These are phyloP conservation scores for Pseudonitzschia multistriata DNA, from an alignment of 108 stramenopile species.

Conservation along the genomic window DNA sequence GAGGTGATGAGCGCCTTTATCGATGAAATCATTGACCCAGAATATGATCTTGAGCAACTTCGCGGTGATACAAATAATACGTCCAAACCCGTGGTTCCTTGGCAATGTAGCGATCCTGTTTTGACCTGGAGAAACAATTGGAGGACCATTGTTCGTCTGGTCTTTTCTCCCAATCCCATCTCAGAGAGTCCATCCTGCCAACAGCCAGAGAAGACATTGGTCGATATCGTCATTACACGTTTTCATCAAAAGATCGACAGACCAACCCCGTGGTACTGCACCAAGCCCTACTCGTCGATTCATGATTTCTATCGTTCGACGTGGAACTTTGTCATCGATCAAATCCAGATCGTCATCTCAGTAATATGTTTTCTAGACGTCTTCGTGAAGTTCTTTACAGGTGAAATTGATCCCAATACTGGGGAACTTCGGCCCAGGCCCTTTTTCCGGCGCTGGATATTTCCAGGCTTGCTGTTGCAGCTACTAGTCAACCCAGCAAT, in stretches of 20 bases:
- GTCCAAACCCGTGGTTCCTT: conserved; percentile 11
- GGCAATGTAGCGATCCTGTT: conserved; percentile 39
- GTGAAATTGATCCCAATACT: conserved; percentile 49
- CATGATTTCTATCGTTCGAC: conserved; percentile 29
- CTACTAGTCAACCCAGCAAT: conserved; percentile 75
- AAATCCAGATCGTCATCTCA: conserved; percentile 48
- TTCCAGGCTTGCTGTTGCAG: conserved; percentile 71
- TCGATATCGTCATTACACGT: conserved; percentile 13
- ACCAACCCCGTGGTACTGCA: conserved; percentile 41
- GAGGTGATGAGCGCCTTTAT: conserved; percentile 3
- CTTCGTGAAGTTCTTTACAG: conserved; percentile 81
- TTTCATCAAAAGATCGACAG: neutral
- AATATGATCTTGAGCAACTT: neutral
- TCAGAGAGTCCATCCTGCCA: conserved; percentile 35
- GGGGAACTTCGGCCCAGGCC: conserved; percentile 61
- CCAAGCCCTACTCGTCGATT: conserved; percentile 18
- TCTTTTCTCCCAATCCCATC: conserved; percentile 23
- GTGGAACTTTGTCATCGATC: conserved; percentile 40
- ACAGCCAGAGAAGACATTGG: neutral
- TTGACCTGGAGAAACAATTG: conserved; percentile 22
- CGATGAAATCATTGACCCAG: conserved; percentile 1
- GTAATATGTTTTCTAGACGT: conserved; percentile 69
- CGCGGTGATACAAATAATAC: neutral
- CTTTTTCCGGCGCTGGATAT: conserved; percentile 65
- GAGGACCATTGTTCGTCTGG: conserved; percentile 17